Conservation (phyloP, 345 rosid genomes). For the Aurinia saxatilis region DNA sequence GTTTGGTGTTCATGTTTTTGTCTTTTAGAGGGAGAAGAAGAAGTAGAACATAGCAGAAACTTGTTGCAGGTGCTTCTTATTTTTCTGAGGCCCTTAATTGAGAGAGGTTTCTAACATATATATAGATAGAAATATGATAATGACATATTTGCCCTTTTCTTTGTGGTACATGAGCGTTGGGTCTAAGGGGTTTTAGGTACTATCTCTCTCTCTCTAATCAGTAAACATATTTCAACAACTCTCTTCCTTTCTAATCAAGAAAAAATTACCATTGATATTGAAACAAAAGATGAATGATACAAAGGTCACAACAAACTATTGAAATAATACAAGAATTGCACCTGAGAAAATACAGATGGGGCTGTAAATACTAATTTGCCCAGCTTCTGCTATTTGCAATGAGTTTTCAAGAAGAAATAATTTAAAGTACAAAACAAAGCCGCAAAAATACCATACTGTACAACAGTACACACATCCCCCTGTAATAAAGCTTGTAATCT, state of each 20-base stretch:
- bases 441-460: constrained; percentile 26
- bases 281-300: constrained; percentile 11
- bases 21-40: background rate
- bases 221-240: too few species aligned
- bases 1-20: constrained; percentile 24
- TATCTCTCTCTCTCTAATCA: too few species aligned
- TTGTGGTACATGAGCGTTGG: constrained; percentile 5
- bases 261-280: constrained; percentile 11
- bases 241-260: too few species aligned
- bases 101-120: background rate
- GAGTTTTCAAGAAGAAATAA: constrained; percentile 20
- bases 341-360: constrained; percentile 26
- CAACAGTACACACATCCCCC: constrained; percentile 27
- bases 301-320: constrained; percentile 23
- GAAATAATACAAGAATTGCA: constrained; percentile 24
- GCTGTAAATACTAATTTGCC: constrained; percentile 16
- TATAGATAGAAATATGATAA: constrained; percentile 3
- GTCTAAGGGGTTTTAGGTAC: background rate
- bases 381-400: constrained; percentile 23
- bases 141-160: background rate
- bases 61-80: constrained; percentile 2
- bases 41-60: constrained; percentile 11
- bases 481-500: constrained; percentile 26
- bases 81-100: constrained; percentile 21
- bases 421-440: background rate